These are phyloP conservation scores for Zychaea mexicana DNA, from an alignment of 371 early-diverging fungal genomes.

Conservation along the genomic window DNA sequence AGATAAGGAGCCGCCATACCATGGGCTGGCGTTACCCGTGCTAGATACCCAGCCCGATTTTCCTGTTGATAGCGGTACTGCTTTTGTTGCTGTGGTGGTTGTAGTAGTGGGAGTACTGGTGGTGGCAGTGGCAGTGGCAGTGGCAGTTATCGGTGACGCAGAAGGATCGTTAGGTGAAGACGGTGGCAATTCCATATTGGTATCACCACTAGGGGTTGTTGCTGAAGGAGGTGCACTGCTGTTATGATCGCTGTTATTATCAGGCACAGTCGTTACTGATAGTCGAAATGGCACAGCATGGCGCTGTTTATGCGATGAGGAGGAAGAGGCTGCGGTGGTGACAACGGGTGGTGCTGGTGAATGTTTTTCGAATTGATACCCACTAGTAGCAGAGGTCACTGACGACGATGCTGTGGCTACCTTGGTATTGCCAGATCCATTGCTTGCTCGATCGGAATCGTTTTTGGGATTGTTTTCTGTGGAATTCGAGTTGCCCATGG, in stretches of 20 bases:
- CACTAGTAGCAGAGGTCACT: not conserved
- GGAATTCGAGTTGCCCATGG: constrained; percentile 26
- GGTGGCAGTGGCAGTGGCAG: not conserved
- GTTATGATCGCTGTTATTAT: not conserved
- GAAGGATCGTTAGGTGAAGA: not conserved
- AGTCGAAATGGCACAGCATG: constrained; percentile 11
- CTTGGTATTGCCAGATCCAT: not conserved
- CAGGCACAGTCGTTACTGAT: constrained; percentile 4
- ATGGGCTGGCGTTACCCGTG: constrained; percentile 47
- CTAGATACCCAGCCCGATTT: constrained; percentile 51
- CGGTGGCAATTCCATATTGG: too few species aligned
- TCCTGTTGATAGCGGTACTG: constrained; percentile 33
- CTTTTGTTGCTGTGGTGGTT: not conserved
- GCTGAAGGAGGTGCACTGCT: not conserved
- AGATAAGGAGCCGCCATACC: constrained; percentile 37
- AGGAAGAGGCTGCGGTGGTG: not conserved
- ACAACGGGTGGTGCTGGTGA: constrained; percentile 8
- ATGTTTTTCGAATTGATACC: constrained; percentile 4
- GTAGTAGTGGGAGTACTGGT: constrained; percentile 2
- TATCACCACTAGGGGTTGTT: too few species aligned
- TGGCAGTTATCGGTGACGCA: not conserved
- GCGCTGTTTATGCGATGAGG: constrained; percentile 7
- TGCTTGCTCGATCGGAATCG: constrained; percentile 1
- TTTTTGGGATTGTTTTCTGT: constrained; percentile 12
- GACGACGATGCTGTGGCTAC: not conserved